Evolutionary conservation across 73 alveolate species (phyloP), one percentile per base, ranked within the genome.

Genomic region (Stentor roeselii): DNA sequence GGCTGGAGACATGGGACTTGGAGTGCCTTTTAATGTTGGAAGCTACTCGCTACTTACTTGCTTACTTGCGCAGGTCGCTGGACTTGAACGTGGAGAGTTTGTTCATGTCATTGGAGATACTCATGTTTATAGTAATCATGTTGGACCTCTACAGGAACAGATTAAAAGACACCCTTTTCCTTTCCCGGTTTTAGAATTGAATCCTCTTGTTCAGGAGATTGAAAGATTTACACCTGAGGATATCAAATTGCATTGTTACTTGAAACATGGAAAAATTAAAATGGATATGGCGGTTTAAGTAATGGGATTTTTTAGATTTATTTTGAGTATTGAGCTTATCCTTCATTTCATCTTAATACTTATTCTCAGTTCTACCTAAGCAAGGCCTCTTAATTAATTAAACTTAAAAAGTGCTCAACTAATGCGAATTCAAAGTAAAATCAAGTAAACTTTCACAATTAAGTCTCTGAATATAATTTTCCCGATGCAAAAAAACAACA

Each of bases 21-120:
- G 98, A 42, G 90, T 97, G 3, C 99, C 99, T 36, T 97, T 97
- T 87, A 97, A 97, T 87, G 94, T 97, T 60, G 99, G 99, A 21
- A 84, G 96, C 85, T 97, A 97, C 86, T 89, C 98, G 31, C 83
- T 97, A 34, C 84, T 97, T 75, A 97, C 99, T 40, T 91, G 95
- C 86, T 92, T 97, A 96, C 76, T 97, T 34, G 99, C 99, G 0
- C 92, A 97, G 83, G 97, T 90, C 2, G 78, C 94, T 21, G 92
- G 90, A 3, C 88, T 95, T 11, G 76, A 86, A 80, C 76, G 90
- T 58, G 96, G 97, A 39, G 98, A 92, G 60, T 93, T 95, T 83
- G 86, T 97, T 59, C 99, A 95, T 87, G 90, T 87, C 40, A 77
- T 97, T 34, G 99, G 99, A 4, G 97, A 97, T 89, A 92, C 98